These are phyloP conservation scores for Pelargonium citronellum DNA, from an alignment of 441 rosid species.

Conservation along the genomic window DNA sequence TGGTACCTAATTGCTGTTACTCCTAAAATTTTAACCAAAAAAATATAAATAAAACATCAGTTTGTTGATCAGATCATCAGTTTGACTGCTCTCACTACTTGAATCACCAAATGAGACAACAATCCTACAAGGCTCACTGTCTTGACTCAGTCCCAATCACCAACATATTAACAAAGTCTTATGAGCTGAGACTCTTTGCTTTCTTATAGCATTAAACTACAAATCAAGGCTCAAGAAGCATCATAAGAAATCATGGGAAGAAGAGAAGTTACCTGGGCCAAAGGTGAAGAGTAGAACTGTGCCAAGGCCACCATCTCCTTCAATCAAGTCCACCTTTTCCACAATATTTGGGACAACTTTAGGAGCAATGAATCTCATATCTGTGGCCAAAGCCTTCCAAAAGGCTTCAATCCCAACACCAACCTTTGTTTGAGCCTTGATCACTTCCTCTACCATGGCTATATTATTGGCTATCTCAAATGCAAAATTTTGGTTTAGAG, in stretches of 20 bases:
- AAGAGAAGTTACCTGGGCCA: conserved; percentile 24
- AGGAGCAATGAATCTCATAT: conserved; percentile 25
- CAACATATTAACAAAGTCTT: no score
- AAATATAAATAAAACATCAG: no score
- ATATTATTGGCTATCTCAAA: background rate
- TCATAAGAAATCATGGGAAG: no score
- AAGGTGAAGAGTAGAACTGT: conserved; percentile 29
- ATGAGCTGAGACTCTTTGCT: no score
- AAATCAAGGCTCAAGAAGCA: no score
- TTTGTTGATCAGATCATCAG: no score
- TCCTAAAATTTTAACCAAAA: conserved; percentile 13
- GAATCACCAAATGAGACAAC: no score
- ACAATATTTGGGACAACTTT: conserved; percentile 23
- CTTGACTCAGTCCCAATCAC: no score
- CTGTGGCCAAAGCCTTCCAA: conserved; percentile 34
- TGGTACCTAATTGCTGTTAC: conserved; percentile 27
- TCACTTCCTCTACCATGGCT: conserved; percentile 24
- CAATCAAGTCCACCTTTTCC: conserved; percentile 26
- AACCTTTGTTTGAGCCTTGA: conserved; percentile 22
- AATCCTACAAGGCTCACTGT: no score
- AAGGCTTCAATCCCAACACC: conserved; percentile 23
- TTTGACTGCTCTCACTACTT: no score
- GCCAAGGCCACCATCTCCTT: conserved; percentile 39
- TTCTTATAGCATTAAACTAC: no score
- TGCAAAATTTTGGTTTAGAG: background rate